A percentile compares a stretch with the other conserved stretches of the same genome.
Evolutionary conservation across 495 filamentous ascomycete genomes (phyloP).

Genomic region (Friedmanniomyces simplex): DNA sequence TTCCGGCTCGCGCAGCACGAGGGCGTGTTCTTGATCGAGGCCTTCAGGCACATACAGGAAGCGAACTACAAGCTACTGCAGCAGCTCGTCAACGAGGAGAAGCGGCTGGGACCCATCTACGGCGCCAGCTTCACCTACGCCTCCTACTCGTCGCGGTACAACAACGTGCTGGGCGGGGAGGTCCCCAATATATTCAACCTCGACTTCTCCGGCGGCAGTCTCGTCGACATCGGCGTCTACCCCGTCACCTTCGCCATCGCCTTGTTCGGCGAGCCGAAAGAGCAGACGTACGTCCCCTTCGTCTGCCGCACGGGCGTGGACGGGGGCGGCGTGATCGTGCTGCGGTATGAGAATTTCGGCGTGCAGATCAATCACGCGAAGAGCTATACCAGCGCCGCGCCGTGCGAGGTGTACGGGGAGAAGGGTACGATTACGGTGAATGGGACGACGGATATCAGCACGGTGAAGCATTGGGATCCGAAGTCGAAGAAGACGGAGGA

Average conservation of each 20-base stretch:
- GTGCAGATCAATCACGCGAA: slow-evolving; percentile 27
- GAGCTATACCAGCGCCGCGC: slow-evolving; percentile 22
- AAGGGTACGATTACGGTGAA: slow-evolving; percentile 29
- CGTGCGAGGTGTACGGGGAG: slow-evolving; percentile 29
- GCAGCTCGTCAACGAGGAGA: slow-evolving; percentile 11
- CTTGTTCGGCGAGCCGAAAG: slow-evolving; percentile 21
- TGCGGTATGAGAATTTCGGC: slow-evolving; percentile 28
- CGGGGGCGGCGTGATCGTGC: slow-evolving; percentile 26
- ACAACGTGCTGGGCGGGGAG: slow-evolving; percentile 24
- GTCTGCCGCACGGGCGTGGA: slow-evolving; percentile 29
- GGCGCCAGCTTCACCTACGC: slow-evolving; percentile 29
- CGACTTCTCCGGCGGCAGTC: slow-evolving; percentile 22
- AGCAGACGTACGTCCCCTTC: slow-evolving; percentile 26
- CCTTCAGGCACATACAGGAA: slow-evolving; percentile 29
- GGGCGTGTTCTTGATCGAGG: slow-evolving; percentile 29
- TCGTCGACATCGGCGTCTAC: slow-evolving; percentile 28
- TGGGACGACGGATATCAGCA: slow-evolving; percentile 30
- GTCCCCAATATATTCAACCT: slow-evolving; percentile 25
- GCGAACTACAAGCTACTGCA: slow-evolving; percentile 25
- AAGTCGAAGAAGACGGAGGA: slow-evolving; percentile 25
- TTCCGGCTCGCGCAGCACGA: slow-evolving; percentile 27
- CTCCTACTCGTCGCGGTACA: slow-evolving; percentile 28
- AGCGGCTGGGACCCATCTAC: slow-evolving; percentile 21
- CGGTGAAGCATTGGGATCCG: slow-evolving; percentile 24
- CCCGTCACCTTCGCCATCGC: slow-evolving; percentile 24